Base-by-base conservation (phyloP, 257 asterid genomes). In the Linderniella brevidens region DNA sequence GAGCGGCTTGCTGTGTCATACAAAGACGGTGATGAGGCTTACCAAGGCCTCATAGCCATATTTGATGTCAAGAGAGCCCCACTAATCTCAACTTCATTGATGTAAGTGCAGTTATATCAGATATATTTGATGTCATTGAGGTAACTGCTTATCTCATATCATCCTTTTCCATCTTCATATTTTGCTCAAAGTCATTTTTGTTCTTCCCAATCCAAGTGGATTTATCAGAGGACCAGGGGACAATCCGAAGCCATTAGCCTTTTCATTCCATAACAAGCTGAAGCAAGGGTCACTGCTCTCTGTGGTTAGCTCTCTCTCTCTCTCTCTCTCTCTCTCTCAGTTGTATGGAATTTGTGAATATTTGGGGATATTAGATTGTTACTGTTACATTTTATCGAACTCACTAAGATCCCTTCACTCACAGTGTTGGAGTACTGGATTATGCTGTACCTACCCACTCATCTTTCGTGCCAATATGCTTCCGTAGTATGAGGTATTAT, bases 371-470 rank as follows among this genome's bases (percentile, higher is more conserved):
- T 47, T 39, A 45, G 15, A 42, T 39, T 37, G 38, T 48, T 32
- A 59, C 37, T 15, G 48, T 35, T 42, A 14, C 48, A 53, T 6
- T 55, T 16, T 9, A 49, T 39, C 61, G 17, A 39, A 53, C 60
- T 49, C 46, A 50, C 61, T 42, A 37, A 15, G 48, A 19, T 58
- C 29, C 32, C 32, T 54, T 50, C 65, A 66, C 85, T 50, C 65
- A 66, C 85, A 86, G 97, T 76, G 88, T 65, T 90, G 98, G 98
- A 85, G 92, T 66, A 81, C 79, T 68, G 98, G 98, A 54, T 69
- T 67, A 62, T 90, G 96, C 88, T 81, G 94, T 69, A 90, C 96
- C 17, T 90, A 90, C 63, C 98, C 98, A 13, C 94, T 90, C 36
- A 59, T 90, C 53, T 85, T 78, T 57, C 93, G 85, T 35, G 69